Evolutionary conservation across 2,329 filamentous ascomycete genomes (phyloP).

Genomic region (Helminthosporium solani): DNA sequence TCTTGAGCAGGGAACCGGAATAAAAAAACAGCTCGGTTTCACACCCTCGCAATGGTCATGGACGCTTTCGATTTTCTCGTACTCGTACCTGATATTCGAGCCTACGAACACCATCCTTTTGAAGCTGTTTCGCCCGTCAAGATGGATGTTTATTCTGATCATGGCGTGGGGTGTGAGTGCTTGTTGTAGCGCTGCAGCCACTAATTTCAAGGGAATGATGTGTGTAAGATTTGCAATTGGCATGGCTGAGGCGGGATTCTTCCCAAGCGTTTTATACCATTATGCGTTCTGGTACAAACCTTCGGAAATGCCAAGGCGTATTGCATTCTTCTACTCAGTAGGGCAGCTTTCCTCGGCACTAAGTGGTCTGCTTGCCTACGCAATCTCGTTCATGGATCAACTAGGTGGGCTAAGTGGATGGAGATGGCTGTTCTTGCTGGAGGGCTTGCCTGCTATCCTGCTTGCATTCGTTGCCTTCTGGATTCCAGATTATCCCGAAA

Average conservation of each 20-base stretch:
- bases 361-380: conserved; percentile 28
- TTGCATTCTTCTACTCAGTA: conserved; percentile 40
- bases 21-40: conserved; percentile 36
- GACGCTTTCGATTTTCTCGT: conserved; percentile 35
- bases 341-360: conserved; percentile 37
- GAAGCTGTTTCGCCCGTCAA: conserved; percentile 18
- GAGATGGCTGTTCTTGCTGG: conserved; percentile 47
- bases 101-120: conserved; percentile 22
- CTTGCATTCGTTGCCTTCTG: conserved; percentile 42
- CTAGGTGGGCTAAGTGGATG: conserved; percentile 18
- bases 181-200: conserved; percentile 16
- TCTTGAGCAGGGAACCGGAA: conserved; percentile 32
- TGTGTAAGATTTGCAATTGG: conserved; percentile 22
- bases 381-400: conserved; percentile 23
- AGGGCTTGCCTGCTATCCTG: conserved; percentile 47
- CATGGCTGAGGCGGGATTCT: conserved; percentile 31
- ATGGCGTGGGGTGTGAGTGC: conserved; percentile 27
- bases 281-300: conserved; percentile 42
- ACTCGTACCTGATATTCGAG: conserved; percentile 35
- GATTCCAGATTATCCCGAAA: conserved; percentile 48
- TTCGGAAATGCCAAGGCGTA: conserved; percentile 40
- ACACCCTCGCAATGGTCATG: conserved; percentile 33
- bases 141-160: conserved; percentile 24
- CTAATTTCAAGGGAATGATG: conserved; percentile 23
- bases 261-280: conserved; percentile 33